Percentiles rank a stretch among this genome's conserved stretches.
phyloP scores from a whole-genome alignment of 1,284 basidiomycete species.

The Trichosporon coremiiforme region DNA sequence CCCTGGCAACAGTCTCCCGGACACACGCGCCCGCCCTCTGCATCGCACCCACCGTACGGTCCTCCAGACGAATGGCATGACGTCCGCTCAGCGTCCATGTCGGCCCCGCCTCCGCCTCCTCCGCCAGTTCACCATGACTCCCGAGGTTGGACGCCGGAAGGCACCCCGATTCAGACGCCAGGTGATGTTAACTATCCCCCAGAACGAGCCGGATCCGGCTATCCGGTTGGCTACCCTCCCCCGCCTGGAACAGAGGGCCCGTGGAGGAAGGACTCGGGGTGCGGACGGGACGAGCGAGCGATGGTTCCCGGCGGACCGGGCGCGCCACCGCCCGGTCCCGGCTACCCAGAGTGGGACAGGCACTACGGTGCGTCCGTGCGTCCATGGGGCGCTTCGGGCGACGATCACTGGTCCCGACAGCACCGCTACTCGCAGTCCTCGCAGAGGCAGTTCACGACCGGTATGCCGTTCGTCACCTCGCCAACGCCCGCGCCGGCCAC shows the following conservation, averaged over 20 bases:
- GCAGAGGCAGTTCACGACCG: background rate
- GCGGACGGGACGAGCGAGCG: conserved; percentile 19
- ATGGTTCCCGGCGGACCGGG: background rate
- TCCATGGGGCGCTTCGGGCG: conserved; percentile 26
- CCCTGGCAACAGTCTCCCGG: background rate
- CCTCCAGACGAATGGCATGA: conserved; percentile 7
- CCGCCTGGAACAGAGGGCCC: background rate
- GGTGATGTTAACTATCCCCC: background rate
- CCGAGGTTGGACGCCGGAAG: conserved; percentile 25
- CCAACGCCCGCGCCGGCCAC: conserved; percentile 17
- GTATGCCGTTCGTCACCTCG: conserved; percentile 23
- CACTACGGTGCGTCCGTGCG: conserved; percentile 1
- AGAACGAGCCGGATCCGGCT: conserved; percentile 8
- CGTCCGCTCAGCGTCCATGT: background rate
- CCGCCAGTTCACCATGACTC: conserved; percentile 8
- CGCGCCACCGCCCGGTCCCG: background rate
- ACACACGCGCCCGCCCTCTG: conserved; percentile 14
- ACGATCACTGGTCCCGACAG: conserved; percentile 15
- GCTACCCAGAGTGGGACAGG: conserved; percentile 25
- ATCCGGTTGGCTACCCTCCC: background rate
- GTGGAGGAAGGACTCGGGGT: conserved; percentile 21
- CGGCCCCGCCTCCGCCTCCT: background rate
- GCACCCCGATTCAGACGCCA: background rate
- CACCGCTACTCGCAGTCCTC: conserved; percentile 4
- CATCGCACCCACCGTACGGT: conserved; percentile 19